Percentiles rank a stretch among this genome's conserved stretches.
These are phyloP conservation scores for Pezicula carpinea DNA, from an alignment of 2,329 filamentous ascomycete genomes.

Conservation along the genomic window DNA sequence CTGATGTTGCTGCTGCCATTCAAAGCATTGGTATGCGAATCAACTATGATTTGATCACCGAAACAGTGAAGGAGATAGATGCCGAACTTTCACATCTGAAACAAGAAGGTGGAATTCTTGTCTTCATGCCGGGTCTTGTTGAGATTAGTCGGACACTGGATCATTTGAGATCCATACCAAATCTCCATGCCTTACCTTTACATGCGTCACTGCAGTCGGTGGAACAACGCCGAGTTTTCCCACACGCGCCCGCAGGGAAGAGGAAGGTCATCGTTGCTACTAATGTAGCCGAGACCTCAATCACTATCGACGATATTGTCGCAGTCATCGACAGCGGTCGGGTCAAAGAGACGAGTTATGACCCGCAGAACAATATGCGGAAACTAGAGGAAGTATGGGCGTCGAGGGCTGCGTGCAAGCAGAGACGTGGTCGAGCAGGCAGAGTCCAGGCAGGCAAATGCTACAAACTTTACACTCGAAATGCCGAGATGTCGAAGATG, in stretches of 20 bases:
- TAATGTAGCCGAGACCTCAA: constrained; percentile 96
- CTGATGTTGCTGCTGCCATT: constrained; percentile 64
- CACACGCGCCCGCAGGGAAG: constrained; percentile 68
- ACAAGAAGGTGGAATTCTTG: constrained; percentile 82
- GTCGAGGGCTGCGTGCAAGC: constrained; percentile 88
- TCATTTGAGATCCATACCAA: constrained; percentile 57
- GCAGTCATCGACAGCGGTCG: constrained; percentile 93
- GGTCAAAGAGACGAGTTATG: constrained; percentile 95
- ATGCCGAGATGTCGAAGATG: constrained; percentile 78
- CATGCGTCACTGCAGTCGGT: constrained; percentile 87
- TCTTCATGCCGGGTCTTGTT: constrained; percentile 87
- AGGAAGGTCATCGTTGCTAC: constrained; percentile 92
- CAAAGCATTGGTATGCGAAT: constrained; percentile 75
- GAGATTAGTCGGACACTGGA: constrained; percentile 83
- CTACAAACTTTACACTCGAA: constrained; percentile 91
- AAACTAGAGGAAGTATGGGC: constrained; percentile 94
- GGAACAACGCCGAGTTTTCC: constrained; percentile 86
- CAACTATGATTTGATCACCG: constrained; percentile 82
- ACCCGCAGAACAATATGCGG: constrained; percentile 88
- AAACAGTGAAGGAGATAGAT: constrained; percentile 79
- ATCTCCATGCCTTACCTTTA: constrained; percentile 76
- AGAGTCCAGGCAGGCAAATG: constrained; percentile 87
- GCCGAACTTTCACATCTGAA: constrained; percentile 59
- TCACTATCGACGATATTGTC: constrained; percentile 96
- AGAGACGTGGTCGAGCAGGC: constrained; percentile 87